Percentiles rank a stretch among this genome's conserved stretches.
phyloP scores from a whole-genome alignment of 1,139 yeast genomes.

The Debaryomyces coudertii region DNA sequence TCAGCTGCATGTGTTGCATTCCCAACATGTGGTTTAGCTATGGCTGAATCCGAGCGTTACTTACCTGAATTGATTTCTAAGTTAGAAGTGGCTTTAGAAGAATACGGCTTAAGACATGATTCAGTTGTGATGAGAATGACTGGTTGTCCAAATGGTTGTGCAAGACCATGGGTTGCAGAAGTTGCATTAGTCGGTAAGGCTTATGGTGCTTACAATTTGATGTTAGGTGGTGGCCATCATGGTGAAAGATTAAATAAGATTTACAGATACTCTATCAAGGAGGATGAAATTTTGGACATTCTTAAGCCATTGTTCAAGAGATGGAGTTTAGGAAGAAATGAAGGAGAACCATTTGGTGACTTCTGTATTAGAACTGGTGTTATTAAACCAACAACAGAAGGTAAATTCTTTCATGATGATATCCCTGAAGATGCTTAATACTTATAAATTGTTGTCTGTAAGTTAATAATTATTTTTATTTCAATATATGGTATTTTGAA shows the following conservation, averaged over 20 bases:
- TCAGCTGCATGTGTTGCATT: conserved; percentile 98
- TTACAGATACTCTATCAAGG: conserved; percentile 85
- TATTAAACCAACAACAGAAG: conserved; percentile 86
- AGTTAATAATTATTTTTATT: conserved; percentile 1
- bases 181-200: conserved; percentile 96
- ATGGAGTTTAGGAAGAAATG: conserved; percentile 90
- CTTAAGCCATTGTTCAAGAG: conserved; percentile 87
- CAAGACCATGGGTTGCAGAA: conserved; percentile 98
- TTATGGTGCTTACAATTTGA: conserved; percentile 85
- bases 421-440: conserved; percentile 73
- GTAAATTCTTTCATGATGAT: conserved; percentile 93
- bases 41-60: conserved; percentile 98
- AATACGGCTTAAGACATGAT: conserved; percentile 91
- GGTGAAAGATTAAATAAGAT: conserved; percentile 93
- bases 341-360: conserved; percentile 96
- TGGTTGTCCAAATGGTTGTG: conserved; percentile 99
- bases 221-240: conserved; percentile 96
- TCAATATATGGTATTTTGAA: conserved; percentile 8
- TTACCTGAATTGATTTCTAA: conserved; percentile 81
- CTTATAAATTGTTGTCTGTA: background rate
- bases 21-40: conserved; percentile 98
- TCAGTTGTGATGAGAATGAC: conserved; percentile 98
- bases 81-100: conserved; percentile 83
- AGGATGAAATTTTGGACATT: conserved; percentile 78
- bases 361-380: conserved; percentile 84